These are phyloP conservation scores for Fusarium pseudonygamai DNA, from an alignment of 2,329 filamentous ascomycete species.

Conservation along the genomic window DNA sequence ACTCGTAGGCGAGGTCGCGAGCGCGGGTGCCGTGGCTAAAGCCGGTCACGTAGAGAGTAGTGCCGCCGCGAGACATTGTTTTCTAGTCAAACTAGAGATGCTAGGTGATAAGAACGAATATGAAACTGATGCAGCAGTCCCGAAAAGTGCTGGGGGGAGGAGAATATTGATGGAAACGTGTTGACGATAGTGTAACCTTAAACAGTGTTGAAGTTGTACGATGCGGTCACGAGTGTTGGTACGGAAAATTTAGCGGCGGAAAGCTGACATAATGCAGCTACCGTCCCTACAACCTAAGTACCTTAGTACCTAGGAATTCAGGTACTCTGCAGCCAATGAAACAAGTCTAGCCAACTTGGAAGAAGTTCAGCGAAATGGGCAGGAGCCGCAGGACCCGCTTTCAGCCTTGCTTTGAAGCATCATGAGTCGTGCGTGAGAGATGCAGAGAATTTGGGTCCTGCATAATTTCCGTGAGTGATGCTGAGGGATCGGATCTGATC, in stretches of 20 bases:
- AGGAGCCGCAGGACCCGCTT: not conserved
- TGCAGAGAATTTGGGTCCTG: not conserved
- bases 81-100: slow-evolving; percentile 12
- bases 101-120: slow-evolving; percentile 6
- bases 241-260: slow-evolving; percentile 40
- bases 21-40: slow-evolving; percentile 99
- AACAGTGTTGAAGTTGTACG: slow-evolving; percentile 29
- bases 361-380: not conserved
- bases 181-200: slow-evolving; percentile 31
- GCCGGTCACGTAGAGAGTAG: slow-evolving; percentile 97
- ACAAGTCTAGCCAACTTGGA: not conserved
- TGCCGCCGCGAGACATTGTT: slow-evolving; percentile 89
- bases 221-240: slow-evolving; percentile 35
- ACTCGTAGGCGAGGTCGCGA: slow-evolving; percentile 99
- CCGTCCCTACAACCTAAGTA: not conserved
- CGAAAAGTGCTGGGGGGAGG: slow-evolving; percentile 27
- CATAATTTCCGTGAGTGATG: not conserved
- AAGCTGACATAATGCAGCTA: slow-evolving; percentile 38
- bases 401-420: not conserved
- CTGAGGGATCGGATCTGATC: not conserved
- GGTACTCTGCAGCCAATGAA: slow-evolving; percentile 2
- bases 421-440: not conserved
- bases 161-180: slow-evolving; percentile 33
- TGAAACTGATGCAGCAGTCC: slow-evolving; percentile 41
- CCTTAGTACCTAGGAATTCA: not conserved